phyloP scores from a whole-genome alignment of 1,284 basidiomycete genomes.

The Austroboletus olivaceoglutinosus region DNA sequence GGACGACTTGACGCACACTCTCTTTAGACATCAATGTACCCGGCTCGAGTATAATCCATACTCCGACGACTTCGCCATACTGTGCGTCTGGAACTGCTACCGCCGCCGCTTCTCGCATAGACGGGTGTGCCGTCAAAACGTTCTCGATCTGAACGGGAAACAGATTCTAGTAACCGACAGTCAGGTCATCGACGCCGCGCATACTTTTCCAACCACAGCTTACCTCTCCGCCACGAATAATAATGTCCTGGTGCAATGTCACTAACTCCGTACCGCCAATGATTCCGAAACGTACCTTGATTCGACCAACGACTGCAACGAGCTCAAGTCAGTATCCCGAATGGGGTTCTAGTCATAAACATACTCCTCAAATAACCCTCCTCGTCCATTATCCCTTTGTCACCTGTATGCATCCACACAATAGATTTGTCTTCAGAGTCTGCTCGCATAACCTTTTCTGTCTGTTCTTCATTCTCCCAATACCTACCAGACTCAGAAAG shows the following conservation, averaged over 20 bases:
- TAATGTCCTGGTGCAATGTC: constrained; percentile 58
- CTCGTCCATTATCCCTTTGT: constrained; percentile 79
- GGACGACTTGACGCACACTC: constrained; percentile 53
- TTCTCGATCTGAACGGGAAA: constrained; percentile 88
- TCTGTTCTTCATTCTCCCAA: constrained; percentile 75
- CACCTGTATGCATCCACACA: constrained; percentile 84
- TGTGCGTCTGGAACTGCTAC: constrained; percentile 70
- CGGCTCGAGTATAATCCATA: constrained; percentile 62
- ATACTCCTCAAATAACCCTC: constrained; percentile 77
- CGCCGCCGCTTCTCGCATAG: constrained; percentile 71
- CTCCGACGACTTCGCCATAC: constrained; percentile 78
- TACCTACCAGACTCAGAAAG: constrained; percentile 47
- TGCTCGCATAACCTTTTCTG: constrained; percentile 56
- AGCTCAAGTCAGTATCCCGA: constrained; percentile 7
- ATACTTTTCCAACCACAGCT: neutral
- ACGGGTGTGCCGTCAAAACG: constrained; percentile 58
- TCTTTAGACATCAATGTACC: constrained; percentile 45
- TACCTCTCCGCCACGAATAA: constrained; percentile 86
- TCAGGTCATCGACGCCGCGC: neutral
- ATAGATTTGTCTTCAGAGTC: constrained; percentile 52
- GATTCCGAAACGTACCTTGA: constrained; percentile 48
- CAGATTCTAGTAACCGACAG: constrained; percentile 52
- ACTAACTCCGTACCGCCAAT: neutral
- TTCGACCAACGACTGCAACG: constrained; percentile 67
- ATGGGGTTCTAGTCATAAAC: constrained; percentile 18